A percentile compares a stretch with the other conserved stretches of the same genome.
These are phyloP conservation scores for Schizophyllum amplum DNA, from an alignment of 1,284 basidiomycete genomes.

Conservation along the genomic window DNA sequence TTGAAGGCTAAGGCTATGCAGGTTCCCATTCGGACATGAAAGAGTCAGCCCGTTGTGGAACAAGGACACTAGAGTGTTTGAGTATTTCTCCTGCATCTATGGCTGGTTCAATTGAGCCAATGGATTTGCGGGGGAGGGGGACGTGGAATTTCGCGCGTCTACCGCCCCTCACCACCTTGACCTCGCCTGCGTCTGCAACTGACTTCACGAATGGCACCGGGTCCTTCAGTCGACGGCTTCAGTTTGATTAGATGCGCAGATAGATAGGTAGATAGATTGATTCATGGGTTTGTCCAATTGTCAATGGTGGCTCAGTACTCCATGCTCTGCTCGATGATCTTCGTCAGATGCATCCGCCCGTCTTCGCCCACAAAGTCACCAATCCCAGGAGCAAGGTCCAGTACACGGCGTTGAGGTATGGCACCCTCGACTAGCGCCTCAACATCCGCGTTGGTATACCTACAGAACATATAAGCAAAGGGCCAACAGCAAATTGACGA, in stretches of 20 bases:
- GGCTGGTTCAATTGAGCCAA: no score
- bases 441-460: slow-evolving; percentile 61
- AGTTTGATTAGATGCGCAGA: not conserved
- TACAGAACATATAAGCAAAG: slow-evolving; percentile 9
- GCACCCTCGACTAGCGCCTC: slow-evolving; percentile 77
- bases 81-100: no score
- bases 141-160: no score
- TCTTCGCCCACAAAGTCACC: slow-evolving; percentile 74
- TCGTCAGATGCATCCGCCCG: slow-evolving; percentile 69
- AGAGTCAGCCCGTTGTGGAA: not conserved
- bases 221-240: no score
- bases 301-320: slow-evolving; percentile 42
- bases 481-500: no score
- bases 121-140: no score
- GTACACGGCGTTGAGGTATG: slow-evolving; percentile 78
- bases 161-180: no score
- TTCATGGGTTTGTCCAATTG: no score
- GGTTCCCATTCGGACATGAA: not conserved
- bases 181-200: no score
- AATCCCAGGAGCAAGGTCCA: slow-evolving; percentile 83
- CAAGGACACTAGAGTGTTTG: no score
- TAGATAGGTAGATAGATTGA: not conserved
- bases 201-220: no score
- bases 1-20: not conserved
- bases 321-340: slow-evolving; percentile 69